Percentiles rank a stretch among this genome's conserved stretches.
phyloP scores from a whole-genome alignment of 192 early-diverging fungal species.

The Mortierella claussenii region DNA sequence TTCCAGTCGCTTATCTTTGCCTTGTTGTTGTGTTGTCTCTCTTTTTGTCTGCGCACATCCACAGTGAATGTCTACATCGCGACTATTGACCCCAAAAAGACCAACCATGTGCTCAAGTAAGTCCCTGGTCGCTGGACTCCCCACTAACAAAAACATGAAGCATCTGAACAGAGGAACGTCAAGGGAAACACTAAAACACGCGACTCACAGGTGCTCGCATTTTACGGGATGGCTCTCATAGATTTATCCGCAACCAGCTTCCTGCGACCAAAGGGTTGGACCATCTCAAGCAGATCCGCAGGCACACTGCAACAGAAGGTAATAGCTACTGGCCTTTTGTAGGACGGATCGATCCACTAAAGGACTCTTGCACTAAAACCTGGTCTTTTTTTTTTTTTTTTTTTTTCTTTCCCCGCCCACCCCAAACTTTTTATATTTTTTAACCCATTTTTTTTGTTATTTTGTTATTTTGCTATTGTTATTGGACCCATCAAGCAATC shows the following conservation, averaged over 20 bases:
- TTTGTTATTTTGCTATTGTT: neutral
- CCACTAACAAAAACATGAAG: too few relatives aligned
- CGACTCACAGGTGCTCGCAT: too few relatives aligned
- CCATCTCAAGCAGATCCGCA: conserved; percentile 61
- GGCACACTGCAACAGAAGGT: conserved; percentile 16
- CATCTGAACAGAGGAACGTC: too few relatives aligned
- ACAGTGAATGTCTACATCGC: conserved; percentile 42
- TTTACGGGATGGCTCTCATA: conserved; percentile 13
- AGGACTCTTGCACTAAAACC: too few relatives aligned
- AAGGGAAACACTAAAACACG: too few relatives aligned
- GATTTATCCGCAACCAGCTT: conserved; percentile 58
- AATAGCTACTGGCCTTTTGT: neutral
- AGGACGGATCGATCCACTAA: too few relatives aligned
- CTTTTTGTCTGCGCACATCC: too few relatives aligned
- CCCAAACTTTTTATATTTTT: neutral
- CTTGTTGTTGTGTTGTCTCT: too few relatives aligned
- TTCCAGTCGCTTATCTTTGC: neutral
- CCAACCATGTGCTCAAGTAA: conserved; percentile 45
- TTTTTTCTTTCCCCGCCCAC: too few relatives aligned
- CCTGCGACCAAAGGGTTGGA: conserved; percentile 52
- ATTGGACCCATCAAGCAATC: neutral
- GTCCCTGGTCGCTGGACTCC: too few relatives aligned
- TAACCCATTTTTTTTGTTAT: neutral
- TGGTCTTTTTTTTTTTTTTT: neutral
- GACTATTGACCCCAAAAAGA: conserved; percentile 36